Conservation (phyloP, 306 rosid genomes). For the Potentilla sterilis region DNA sequence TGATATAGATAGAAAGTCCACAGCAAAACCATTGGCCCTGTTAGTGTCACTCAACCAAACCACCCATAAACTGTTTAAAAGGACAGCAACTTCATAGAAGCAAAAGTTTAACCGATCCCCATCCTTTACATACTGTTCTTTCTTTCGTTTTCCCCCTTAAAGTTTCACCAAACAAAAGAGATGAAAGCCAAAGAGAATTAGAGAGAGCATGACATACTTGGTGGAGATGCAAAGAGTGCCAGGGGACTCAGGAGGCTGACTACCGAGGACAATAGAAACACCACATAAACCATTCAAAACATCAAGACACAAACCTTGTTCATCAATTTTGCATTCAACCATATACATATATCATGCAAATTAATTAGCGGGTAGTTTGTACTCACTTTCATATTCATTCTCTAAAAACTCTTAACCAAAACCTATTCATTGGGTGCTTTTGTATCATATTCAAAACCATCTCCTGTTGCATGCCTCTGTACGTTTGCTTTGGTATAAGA, state of each 20-base stretch:
- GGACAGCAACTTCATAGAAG: background rate
- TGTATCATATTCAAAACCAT: no score
- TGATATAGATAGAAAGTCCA: slow-evolving; percentile 80
- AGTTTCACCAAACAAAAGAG: background rate
- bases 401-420: no score
- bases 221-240: slow-evolving; percentile 77
- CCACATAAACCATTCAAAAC: no score
- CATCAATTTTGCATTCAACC: no score
- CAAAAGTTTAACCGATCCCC: background rate
- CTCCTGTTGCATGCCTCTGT: no score
- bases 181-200: background rate
- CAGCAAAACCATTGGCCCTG: slow-evolving; percentile 64
- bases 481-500: no score
- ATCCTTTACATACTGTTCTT: background rate
- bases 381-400: no score
- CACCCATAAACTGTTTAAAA: slow-evolving; percentile 9
- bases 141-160: background rate
- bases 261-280: slow-evolving; percentile 54
- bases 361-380: no score
- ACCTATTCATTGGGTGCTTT: no score
- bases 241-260: slow-evolving; percentile 49
- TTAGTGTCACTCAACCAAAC: slow-evolving; percentile 78
- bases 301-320: no score
- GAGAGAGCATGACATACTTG: slow-evolving; percentile 39
- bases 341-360: no score